phyloP scores from a whole-genome alignment of 345 rosid genomes.

The Mallotus nudiflorus region DNA sequence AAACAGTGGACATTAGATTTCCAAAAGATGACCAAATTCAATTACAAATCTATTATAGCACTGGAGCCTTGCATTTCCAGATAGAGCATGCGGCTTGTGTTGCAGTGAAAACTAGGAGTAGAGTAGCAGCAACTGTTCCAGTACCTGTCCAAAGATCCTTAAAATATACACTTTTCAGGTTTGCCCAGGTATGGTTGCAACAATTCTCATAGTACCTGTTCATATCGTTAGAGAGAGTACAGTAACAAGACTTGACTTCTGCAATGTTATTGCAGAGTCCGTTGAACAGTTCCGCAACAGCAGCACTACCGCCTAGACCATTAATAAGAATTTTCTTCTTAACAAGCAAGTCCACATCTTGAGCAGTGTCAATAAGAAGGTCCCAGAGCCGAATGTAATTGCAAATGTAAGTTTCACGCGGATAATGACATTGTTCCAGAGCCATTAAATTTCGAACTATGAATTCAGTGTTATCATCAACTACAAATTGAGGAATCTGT shows the following conservation, averaged over 20 bases:
- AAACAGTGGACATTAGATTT: neutral
- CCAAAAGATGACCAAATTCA: too few relatives aligned
- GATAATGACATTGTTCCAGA: constrained; percentile 11
- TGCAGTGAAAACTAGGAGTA: constrained; percentile 10
- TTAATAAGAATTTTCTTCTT: constrained; percentile 9
- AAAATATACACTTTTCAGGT: constrained; percentile 16
- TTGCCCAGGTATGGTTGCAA: constrained; percentile 1
- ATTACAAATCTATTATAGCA: too few relatives aligned
- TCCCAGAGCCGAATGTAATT: neutral
- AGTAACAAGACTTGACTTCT: neutral
- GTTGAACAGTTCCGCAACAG: constrained; percentile 10
- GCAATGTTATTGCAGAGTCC: neutral
- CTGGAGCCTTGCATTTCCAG: neutral
- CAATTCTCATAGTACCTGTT: neutral
- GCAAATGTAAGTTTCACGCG: constrained; percentile 2
- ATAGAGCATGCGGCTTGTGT: constrained; percentile 8
- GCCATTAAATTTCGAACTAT: constrained; percentile 23
- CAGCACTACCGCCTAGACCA: neutral
- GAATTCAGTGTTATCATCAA: constrained; percentile 15
- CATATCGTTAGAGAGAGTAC: neutral
- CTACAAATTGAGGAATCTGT: neutral
- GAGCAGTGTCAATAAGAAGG: constrained; percentile 5
- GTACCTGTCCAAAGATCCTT: constrained; percentile 21
- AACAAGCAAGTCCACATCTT: constrained; percentile 21
- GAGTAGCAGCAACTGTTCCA: constrained; percentile 12